Conservation (phyloP, 345 rosid species). For the Eucalyptus pauciflora region DNA sequence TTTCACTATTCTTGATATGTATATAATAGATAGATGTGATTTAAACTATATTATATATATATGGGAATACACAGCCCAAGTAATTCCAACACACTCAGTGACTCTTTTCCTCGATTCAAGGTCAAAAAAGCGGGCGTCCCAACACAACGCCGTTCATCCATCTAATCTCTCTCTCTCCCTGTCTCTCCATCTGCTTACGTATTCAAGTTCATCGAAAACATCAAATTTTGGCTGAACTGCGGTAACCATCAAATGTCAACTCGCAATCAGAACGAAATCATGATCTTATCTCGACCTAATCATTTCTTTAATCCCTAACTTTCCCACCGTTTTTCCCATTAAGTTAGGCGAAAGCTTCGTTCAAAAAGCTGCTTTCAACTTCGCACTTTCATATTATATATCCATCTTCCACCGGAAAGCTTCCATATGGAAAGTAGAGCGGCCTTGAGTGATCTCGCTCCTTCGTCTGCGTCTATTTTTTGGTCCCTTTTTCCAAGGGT, state of each 20-base stretch:
- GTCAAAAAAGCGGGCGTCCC: neutral
- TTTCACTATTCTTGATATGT: neutral
- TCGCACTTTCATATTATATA: neutral
- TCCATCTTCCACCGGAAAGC: neutral
- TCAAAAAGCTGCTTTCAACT: neutral
- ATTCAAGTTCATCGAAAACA: neutral
- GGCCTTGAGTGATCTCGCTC: neutral
- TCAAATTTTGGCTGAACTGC: neutral
- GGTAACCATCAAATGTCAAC: neutral
- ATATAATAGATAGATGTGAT: neutral
- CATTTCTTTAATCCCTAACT: neutral
- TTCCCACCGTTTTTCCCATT: neutral
- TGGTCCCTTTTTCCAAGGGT: neutral
- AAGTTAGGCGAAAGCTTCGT: conserved; percentile 4
- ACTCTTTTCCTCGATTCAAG: neutral
- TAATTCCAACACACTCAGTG: neutral
- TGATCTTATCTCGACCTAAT: neutral
- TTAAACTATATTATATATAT: neutral
- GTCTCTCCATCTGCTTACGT: neutral
- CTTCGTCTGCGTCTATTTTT: neutral
- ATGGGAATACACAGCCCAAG: neutral
- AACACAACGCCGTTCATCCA: neutral
- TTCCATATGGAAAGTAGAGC: neutral
- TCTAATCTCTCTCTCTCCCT: neutral
- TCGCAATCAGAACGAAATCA: neutral